Base-by-base conservation (phyloP, 352 stramenopile genomes). In the Pythium vanterpoolii region DNA sequence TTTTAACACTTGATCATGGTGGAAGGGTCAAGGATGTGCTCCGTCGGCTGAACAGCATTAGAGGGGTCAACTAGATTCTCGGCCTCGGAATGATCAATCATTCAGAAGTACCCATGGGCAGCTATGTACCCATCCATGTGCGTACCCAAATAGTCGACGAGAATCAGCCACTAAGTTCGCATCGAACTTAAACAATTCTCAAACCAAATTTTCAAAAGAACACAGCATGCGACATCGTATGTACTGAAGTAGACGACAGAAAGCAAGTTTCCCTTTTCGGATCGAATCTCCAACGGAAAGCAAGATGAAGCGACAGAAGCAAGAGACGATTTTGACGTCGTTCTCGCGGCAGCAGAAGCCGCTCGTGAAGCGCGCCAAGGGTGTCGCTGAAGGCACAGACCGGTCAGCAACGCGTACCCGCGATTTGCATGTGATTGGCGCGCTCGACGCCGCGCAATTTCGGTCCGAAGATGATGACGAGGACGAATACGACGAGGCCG, bases 341-440 rank as follows among this genome's bases (percentile, higher is more conserved):
- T 72, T 72, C 43, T 64, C 64, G 40, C 64, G 64, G 47, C 54
- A 58, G 57, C 47, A 72, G n/a, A 72, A 72, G 64, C 64, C 64
- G 23, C 36, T 60, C 28, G 48, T 67, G 31, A 72, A 72, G 64
- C 64, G 64, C 47, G 30, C 34, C 19, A 72, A 72, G 54, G 26
- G 19, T 11, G 26, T 18, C 4, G 10, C 1, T 33, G 26, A 14
- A n/a, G 30, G 40, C n/a, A 11, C 27, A 0, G 16, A 43, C 2
- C 9, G 5, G 1, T 33, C 44, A 0, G 33, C 38, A 8, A 53
- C 38, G 30, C 31, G 16, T 44, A 36, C 21, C 1, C 43, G 60
- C 44, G 43, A 44, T 50, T 42, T 61, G 5, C 45, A 31, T 40
- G 45, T 28, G 24, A 59, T 59, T n/a, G 31, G 47, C 45, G 8